Percentiles rank a stretch among this genome's conserved stretches.
Evolutionary conservation across 2,329 filamentous ascomycete genomes (phyloP).

Genomic region (Penicillium sp.): DNA sequence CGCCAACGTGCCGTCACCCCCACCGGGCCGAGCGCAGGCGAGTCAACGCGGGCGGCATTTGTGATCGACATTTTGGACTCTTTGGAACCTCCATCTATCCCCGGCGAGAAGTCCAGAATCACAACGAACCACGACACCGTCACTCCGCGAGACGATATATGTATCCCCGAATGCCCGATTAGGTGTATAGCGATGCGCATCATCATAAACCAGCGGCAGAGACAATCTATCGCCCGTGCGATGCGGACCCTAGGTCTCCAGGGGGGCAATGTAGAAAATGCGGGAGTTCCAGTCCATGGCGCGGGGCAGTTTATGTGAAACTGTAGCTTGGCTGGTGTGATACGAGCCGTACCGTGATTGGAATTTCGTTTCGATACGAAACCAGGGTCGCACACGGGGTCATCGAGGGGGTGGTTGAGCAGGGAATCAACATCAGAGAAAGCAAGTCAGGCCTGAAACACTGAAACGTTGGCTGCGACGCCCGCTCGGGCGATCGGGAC

Average conservation of each 20-base stretch:
- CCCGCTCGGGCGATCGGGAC: background rate
- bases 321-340: constrained; percentile 8
- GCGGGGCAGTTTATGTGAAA: constrained; percentile 7
- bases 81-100: constrained; percentile 1
- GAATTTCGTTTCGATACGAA: background rate
- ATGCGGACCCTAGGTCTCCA: background rate
- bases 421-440: background rate
- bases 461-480: constrained; percentile 9
- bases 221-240: constrained; percentile 2
- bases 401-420: background rate
- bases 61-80: background rate
- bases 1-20: constrained; percentile 7
- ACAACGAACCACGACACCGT: background rate
- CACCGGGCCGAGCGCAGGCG: constrained; percentile 4
- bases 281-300: background rate
- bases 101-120: constrained; percentile 4
- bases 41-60: constrained; percentile 4
- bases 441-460: constrained; percentile 2
- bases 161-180: background rate
- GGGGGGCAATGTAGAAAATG: background rate
- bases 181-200: constrained; percentile 1
- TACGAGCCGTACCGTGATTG: background rate
- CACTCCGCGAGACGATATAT: background rate
- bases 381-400: background rate
- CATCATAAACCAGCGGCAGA: constrained; percentile 1